Evolutionary conservation across 805 yeast species (phyloP).

Genomic region (Saccharomycopsis fermentans): DNA sequence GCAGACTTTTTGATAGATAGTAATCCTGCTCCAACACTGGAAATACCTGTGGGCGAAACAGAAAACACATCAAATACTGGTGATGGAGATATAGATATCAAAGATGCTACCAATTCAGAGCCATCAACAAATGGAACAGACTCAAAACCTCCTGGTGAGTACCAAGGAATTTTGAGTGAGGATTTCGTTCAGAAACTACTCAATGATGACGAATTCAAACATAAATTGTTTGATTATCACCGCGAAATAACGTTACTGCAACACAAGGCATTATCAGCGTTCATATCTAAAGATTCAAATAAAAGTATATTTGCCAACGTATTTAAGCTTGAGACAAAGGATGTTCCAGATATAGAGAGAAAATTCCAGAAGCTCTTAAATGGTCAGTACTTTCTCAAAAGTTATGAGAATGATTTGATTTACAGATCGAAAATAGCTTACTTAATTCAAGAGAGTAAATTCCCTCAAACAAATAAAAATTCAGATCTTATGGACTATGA

Average conservation of each 20-base stretch:
- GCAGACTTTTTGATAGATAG: slow-evolving; percentile 5
- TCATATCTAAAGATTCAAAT: background rate
- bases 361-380: background rate
- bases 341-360: slow-evolving; percentile 7
- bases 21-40: background rate
- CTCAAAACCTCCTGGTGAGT: background rate
- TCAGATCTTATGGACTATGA: slow-evolving; percentile 1
- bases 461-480: background rate
- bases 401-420: slow-evolving; percentile 9
- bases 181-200: background rate
- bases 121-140: background rate
- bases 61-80: background rate
- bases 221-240: background rate
- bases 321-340: slow-evolving; percentile 5
- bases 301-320: background rate
- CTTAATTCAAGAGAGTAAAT: background rate
- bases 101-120: slow-evolving; percentile 1
- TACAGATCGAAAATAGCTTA: slow-evolving; percentile 5
- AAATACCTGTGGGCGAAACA: background rate
- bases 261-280: background rate
- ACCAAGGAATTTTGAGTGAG: slow-evolving; percentile 3
- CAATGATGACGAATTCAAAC: background rate
- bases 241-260: background rate
- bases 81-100: background rate
- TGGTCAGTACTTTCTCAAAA: slow-evolving; percentile 4